Conservation (phyloP, 2,329 filamentous ascomycete genomes). For the Aspergillus proliferans region DNA sequence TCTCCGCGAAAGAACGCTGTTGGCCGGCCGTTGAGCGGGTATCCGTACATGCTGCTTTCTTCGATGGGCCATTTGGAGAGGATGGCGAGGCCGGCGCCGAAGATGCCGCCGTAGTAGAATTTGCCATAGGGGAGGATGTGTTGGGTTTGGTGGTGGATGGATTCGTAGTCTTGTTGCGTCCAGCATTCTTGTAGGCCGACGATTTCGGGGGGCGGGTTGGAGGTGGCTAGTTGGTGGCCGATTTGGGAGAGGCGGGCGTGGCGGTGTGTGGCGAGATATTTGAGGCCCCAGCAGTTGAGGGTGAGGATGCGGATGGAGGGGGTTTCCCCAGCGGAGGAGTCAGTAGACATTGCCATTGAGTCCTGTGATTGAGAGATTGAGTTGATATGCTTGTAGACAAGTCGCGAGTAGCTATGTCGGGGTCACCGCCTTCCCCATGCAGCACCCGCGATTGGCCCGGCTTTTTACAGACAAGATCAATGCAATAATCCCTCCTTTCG, state of each 20-base stretch:
- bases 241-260: constrained; percentile 75
- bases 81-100: constrained; percentile 83
- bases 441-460: too few species aligned
- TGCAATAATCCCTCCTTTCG: not conserved
- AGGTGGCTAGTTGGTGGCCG: constrained; percentile 66
- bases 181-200: constrained; percentile 95
- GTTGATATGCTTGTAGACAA: too few species aligned
- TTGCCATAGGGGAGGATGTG: constrained; percentile 80
- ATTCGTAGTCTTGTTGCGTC: constrained; percentile 75
- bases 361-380: not conserved
- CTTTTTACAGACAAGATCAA: too few species aligned
- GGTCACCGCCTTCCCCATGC: too few species aligned
- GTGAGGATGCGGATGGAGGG: constrained; percentile 66
- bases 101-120: constrained; percentile 84
- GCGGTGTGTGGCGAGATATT: constrained; percentile 74
- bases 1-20: constrained; percentile 92
- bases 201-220: constrained; percentile 67
- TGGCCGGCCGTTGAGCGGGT: constrained; percentile 87
- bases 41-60: constrained; percentile 77
- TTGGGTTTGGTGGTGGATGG: constrained; percentile 66
- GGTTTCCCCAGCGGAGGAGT: too few species aligned
- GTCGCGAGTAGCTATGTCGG: too few species aligned
- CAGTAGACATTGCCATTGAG: not conserved
- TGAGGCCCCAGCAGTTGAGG: constrained; percentile 96
- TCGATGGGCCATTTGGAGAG: constrained; percentile 88